Conservation (phyloP, 2,329 filamentous ascomycete species). For the Fusarium sp. region DNA sequence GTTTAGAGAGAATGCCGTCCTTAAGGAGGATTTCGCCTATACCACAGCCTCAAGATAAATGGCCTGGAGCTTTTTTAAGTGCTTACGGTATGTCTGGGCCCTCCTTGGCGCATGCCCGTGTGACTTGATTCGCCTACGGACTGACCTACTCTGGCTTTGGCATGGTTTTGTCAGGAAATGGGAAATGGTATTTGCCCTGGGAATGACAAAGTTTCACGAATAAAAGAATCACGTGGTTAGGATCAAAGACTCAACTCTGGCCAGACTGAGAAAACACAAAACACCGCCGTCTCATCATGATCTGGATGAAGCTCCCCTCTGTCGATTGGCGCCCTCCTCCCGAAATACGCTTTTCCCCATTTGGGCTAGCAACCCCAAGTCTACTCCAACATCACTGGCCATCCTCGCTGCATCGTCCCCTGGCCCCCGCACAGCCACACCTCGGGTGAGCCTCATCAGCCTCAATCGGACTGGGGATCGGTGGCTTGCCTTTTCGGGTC, state of each 20-base stretch:
- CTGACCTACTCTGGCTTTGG: not conserved
- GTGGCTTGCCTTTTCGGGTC: conserved; percentile 31
- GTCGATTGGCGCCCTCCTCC: conserved; percentile 15
- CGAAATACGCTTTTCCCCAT: conserved; percentile 18
- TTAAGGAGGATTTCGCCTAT: not conserved
- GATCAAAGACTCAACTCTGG: not conserved
- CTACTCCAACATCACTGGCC: conserved; percentile 20
- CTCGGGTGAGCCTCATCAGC: conserved; percentile 40
- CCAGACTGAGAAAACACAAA: not conserved
- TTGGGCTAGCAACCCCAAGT: not conserved
- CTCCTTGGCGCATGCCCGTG: not conserved
- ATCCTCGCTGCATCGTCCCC: not conserved
- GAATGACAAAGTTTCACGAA: not conserved
- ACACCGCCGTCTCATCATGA: not conserved
- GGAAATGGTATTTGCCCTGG: not conserved
- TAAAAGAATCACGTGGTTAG: conserved; percentile 13
- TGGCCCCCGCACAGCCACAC: conserved; percentile 37
- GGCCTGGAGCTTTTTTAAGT: not conserved
- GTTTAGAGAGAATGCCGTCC: not conserved
- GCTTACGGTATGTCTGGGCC: not conserved
- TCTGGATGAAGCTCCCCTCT: conserved; percentile 25
- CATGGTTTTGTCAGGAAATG: not conserved
- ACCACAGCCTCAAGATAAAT: not conserved
- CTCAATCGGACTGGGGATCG: conserved; percentile 36
- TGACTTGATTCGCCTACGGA: not conserved